Evolutionary conservation across 2,329 filamentous ascomycete genomes (phyloP), one percentile per base, ranked within the genome.

Genomic region (Aspergillus calidoustus): DNA sequence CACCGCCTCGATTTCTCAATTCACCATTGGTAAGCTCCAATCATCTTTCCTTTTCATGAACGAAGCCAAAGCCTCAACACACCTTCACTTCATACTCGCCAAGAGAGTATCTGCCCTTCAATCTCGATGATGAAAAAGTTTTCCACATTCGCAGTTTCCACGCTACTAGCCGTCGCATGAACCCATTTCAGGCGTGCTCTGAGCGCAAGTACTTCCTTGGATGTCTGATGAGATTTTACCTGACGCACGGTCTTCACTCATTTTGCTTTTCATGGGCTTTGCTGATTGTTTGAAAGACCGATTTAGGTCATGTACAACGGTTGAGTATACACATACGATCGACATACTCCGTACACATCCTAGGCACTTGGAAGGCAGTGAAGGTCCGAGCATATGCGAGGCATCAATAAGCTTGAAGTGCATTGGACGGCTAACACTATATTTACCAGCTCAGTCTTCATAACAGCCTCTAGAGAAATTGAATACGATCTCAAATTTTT

Each of bases 111-210:
- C 41, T 38, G 31, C n/a, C 46, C 22, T 51, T 31, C 49, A 54
- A 60, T 61, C 54, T 61, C 59, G 31, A 78, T 77, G 76, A 78
- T 78, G 76, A 78, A 78, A 78, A 74, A 38, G 62, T 68, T 71
- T 76, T 75, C 75, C 75, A 77, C 75, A 78, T 78, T 78, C 76
- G 76, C 74, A 76, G 74, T 75, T 76, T 76, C 72, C 74, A 76
- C 74, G 73, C 72, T 74, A 75, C 72, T 73, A 76, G 73, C 63
- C 71, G 69, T 74, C 72, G 71, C 59, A 68, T 69, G 70, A 74
- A 75, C 73, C 73, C 68, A 73, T 63, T 64, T 69, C 64, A 72
- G 73, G 72, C 71, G 70, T 67, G 68, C 71, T 62, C 62, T 76
- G 74, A 68, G 72, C 73, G 74, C 71, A 72, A 67, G 56, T 69